Evolutionary conservation across 768 basidiomycete species (phyloP).

Genomic region (Phlebiopsis gigantea): DNA sequence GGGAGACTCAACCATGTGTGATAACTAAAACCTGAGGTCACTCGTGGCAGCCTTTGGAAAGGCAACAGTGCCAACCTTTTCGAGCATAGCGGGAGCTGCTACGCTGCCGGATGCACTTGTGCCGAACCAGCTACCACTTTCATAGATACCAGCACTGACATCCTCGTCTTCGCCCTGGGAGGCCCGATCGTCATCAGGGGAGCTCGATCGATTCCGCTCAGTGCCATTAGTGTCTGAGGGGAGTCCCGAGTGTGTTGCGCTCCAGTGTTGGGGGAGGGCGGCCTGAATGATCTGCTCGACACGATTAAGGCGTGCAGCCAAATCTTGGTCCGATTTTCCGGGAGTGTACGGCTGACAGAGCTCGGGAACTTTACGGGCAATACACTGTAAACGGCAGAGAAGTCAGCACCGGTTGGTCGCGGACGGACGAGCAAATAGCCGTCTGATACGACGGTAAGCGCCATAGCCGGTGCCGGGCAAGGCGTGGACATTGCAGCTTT

Average conservation of each 20-base stretch:
- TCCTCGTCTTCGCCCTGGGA: conserved; percentile 79
- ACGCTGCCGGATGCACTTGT: conserved; percentile 80
- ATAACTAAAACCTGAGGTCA: conserved; percentile 33
- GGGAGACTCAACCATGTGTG: conserved; percentile 36
- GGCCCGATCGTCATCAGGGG: conserved; percentile 61
- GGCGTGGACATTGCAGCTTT: neutral
- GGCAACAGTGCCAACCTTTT: conserved; percentile 49
- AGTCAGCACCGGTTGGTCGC: neutral
- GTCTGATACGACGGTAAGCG: neutral
- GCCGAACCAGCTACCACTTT: conserved; percentile 84
- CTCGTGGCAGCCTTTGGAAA: neutral
- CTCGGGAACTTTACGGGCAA: conserved; percentile 83
- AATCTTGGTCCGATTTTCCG: conserved; percentile 79
- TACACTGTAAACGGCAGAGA: conserved; percentile 44
- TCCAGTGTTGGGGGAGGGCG: conserved; percentile 71
- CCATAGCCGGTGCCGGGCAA: neutral
- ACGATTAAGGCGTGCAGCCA: conserved; percentile 65
- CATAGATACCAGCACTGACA: conserved; percentile 68
- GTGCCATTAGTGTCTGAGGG: conserved; percentile 5
- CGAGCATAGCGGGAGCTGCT: conserved; percentile 71
- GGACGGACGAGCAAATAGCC: conserved; percentile 3
- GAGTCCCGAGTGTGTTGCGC: conserved; percentile 33
- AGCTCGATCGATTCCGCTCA: conserved; percentile 33
- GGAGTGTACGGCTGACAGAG: conserved; percentile 87
- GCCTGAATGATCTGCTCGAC: conserved; percentile 79